A percentile compares a stretch with the other conserved stretches of the same genome.
Evolutionary conservation across 23 red algal species (phyloP).

Genomic region (Chondrus crispus): DNA sequence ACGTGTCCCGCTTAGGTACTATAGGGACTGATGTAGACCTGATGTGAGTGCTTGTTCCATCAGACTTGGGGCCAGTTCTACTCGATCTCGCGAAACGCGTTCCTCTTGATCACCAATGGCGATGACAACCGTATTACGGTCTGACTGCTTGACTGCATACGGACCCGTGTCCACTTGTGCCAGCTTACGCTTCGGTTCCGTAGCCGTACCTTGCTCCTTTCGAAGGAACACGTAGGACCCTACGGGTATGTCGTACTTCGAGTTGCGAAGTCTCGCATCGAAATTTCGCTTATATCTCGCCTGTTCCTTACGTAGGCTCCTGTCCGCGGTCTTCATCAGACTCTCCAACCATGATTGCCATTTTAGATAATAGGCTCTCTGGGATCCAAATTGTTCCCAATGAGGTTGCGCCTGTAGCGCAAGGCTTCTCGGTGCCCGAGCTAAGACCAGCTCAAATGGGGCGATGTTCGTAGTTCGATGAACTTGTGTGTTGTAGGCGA

Average conservation of each 20-base stretch:
- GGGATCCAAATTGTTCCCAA: neutral
- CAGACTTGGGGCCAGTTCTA: neutral
- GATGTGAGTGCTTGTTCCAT: no score
- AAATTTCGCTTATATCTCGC: neutral
- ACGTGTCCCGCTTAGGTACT: no score
- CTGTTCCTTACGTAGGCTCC: neutral
- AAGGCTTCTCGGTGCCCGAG: neutral
- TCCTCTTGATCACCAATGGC: neutral
- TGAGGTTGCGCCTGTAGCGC: neutral
- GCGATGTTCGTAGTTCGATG: neutral
- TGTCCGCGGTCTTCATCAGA: neutral
- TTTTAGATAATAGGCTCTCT: neutral
- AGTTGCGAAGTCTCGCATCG: neutral
- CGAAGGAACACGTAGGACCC: neutral
- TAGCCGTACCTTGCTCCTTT: neutral
- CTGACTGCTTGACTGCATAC: neutral
- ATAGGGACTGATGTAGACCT: no score
- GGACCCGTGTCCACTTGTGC: neutral
- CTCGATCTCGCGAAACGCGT: neutral
- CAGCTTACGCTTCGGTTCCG: neutral
- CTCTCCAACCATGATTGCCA: neutral
- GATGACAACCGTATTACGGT: neutral
- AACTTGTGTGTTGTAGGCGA: neutral
- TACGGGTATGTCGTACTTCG: neutral
- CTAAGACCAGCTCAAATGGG: constrained; percentile 1